These are phyloP conservation scores for Begonia fuchsioides DNA, from an alignment of 306 rosid species.

Conservation along the genomic window DNA sequence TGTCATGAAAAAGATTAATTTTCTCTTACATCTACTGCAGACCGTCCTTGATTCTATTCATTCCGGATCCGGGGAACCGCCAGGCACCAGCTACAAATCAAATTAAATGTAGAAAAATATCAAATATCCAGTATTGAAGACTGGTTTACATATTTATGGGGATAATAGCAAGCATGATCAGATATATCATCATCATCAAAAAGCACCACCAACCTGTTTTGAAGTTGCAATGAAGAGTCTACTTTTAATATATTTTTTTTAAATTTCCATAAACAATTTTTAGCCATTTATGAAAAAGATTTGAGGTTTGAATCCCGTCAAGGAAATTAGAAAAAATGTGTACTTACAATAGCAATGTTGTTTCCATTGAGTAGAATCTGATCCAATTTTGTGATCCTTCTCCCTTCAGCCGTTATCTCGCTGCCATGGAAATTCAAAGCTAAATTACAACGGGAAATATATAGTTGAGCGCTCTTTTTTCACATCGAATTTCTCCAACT, in stretches of 20 bases:
- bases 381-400: slow-evolving; percentile 92
- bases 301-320: too few relatives aligned
- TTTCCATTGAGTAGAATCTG: slow-evolving; percentile 93
- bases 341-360: slow-evolving; percentile 98
- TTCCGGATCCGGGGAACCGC: neutral
- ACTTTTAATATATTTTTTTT: too few relatives aligned
- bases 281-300: too few relatives aligned
- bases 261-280: too few relatives aligned
- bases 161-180: neutral
- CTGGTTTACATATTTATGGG: neutral
- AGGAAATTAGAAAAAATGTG: too few relatives aligned
- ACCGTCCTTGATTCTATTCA: neutral
- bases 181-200: neutral
- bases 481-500: too few relatives aligned
- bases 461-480: too few relatives aligned
- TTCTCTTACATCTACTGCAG: neutral
- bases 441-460: neutral
- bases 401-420: slow-evolving; percentile 93
- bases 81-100: neutral
- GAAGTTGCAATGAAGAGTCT: too few relatives aligned
- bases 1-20: neutral
- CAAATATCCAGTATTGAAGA: neutral
- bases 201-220: neutral
- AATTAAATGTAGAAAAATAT: neutral
- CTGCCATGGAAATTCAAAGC: slow-evolving; percentile 20